These are phyloP conservation scores for Globisporangium iwayamae DNA, from an alignment of 352 stramenopile genomes.

Conservation along the genomic window DNA sequence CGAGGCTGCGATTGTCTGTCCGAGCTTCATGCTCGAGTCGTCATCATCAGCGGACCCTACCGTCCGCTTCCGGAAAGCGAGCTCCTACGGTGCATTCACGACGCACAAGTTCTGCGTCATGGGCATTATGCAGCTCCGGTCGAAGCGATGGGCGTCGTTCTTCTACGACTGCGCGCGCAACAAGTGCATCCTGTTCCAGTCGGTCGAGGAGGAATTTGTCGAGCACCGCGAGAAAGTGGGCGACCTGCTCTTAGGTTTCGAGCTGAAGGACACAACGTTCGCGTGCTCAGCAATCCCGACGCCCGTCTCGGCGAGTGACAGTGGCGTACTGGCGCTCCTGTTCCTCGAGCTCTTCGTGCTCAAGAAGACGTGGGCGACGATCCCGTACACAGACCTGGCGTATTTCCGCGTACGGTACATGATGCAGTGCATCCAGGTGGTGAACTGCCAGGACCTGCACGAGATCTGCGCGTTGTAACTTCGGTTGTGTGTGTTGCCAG, in stretches of 20 bases:
- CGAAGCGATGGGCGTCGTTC: conserved; percentile 3
- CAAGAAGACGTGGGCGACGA: background rate
- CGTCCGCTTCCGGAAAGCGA: background rate
- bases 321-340: conserved; percentile 7
- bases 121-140: conserved; percentile 1
- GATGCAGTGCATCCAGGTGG: conserved; percentile 5
- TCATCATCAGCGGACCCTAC: background rate
- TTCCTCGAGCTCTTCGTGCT: conserved; percentile 9
- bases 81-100: conserved; percentile 4
- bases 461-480: conserved; percentile 1
- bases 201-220: background rate
- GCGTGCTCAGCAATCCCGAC: background rate
- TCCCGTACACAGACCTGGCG: background rate
- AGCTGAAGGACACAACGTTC: background rate
- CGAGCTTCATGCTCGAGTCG: background rate
- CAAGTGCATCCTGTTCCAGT: conserved; percentile 6
- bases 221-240: conserved; percentile 5
- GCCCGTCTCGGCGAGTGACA: background rate
- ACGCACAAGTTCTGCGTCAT: conserved; percentile 6
- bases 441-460: conserved; percentile 7
- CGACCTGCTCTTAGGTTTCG: background rate
- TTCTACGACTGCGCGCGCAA: background rate
- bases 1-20: background rate
- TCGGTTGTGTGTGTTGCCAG: too few species aligned
- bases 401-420: conserved; percentile 9